Evolutionary conservation across 805 yeast species (phyloP), one percentile per base, ranked within the genome.

Genomic region (Brettanomyces naardenensis): DNA sequence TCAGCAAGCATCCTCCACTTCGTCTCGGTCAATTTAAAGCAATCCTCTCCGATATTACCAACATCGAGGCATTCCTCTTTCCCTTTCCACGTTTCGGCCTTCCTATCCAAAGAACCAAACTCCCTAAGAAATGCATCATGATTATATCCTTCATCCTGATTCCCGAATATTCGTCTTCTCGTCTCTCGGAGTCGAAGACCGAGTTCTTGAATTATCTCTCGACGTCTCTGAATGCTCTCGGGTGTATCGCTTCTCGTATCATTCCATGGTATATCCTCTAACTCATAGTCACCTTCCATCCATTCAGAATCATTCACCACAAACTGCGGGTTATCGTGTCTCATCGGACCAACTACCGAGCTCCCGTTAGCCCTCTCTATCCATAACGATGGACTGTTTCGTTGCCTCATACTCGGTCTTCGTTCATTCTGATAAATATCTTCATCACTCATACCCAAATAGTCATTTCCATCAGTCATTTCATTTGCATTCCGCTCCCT

Each of bases 181-280:
- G 38, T 28, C 38, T 28, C 38, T 15, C 31, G 26, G 4, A 35
- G 15, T 15, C 28, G 17, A 4, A 19, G n/a, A 7, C 38, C 33
- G 7, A 35, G 19, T n/a, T 29, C 21, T 19, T 35, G 33, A 22
- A 35, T 29, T 18, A 35, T 35, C 19, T 28, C 27, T 19, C 38
- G 17, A 5, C 33, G 33, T 7, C 38, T 7, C 14, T 29, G 28
- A 11, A 21, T 27, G n/a, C 25, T 11, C 17, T 25, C 31, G 13
- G 37, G 17, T 10, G 10, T 23, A 23, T 23, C 26, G 26, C 11
- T 11, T 23, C 11, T 11, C 26, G 11, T 23, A 23, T 23, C 11
- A 23, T 23, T 23, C 26, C 7, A 9, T 23, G 26, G 26, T 23
- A 21, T 30, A 17, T 30, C 21, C 33, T 15, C 33, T 17, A 14